Percentiles rank a stretch among this genome's conserved stretches.
phyloP scores from a whole-genome alignment of 768 basidiomycete species.

The Leucocoprinus sp. region DNA sequence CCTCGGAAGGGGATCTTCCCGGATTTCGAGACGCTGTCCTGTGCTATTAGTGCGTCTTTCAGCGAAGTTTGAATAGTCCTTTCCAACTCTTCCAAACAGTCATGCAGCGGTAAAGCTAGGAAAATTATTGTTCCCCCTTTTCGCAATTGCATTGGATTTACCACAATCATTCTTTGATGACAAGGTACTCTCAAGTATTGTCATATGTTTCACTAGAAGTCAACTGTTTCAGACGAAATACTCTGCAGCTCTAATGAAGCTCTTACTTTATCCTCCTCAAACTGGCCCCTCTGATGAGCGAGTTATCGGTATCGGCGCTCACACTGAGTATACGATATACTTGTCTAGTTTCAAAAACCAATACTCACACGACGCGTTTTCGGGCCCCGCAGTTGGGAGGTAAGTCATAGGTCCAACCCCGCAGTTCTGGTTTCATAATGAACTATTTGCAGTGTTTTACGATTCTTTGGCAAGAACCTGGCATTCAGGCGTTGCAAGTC shows the following conservation, averaged over 20 bases:
- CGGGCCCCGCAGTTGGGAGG: no score
- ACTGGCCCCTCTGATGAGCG: conserved; percentile 48
- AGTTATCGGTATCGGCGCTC: conserved; percentile 80
- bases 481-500: conserved; percentile 71
- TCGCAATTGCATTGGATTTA: conserved; percentile 74
- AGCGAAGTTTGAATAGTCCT: conserved; percentile 52
- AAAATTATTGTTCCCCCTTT: conserved; percentile 68
- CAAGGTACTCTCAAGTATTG: conserved; percentile 44
- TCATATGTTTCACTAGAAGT: not conserved
- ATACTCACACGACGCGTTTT: no score
- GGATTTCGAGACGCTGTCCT: conserved; percentile 54
- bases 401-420: not conserved
- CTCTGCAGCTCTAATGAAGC: conserved; percentile 77
- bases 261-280: conserved; percentile 75
- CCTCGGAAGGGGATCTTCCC: conserved; percentile 36
- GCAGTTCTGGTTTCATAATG: not conserved
- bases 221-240: conserved; percentile 47
- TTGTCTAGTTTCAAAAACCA: not conserved
- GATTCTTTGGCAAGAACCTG: conserved; percentile 75
- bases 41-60: conserved; percentile 52
- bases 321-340: conserved; percentile 50
- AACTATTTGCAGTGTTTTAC: conserved; percentile 63
- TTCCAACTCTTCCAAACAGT: conserved; percentile 15
- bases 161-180: conserved; percentile 74
- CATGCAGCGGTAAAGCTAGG: conserved; percentile 38